Conservation (phyloP, 2,329 filamentous ascomycete genomes). For the Fusarium longipes region DNA sequence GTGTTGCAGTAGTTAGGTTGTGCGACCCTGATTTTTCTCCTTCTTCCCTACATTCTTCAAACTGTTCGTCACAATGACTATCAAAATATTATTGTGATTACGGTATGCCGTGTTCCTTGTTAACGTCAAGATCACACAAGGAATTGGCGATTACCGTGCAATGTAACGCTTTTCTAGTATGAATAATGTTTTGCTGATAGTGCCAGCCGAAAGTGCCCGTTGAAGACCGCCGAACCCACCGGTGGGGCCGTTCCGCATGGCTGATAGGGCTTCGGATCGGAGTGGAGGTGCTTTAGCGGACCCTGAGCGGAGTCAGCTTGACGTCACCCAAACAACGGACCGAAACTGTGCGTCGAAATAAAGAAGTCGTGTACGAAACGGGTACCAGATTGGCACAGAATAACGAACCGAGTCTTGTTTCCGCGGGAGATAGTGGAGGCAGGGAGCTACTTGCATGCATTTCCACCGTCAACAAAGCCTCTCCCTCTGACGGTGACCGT, state of each 20-base stretch:
- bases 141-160: conserved; percentile 16
- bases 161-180: conserved; percentile 15
- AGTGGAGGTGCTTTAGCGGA: conserved; percentile 26
- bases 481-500: conserved; percentile 38
- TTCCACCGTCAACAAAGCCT: conserved; percentile 34
- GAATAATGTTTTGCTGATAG: conserved; percentile 35
- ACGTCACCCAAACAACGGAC: conserved; percentile 48
- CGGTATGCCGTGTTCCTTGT: not conserved
- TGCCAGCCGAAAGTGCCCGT: conserved; percentile 29
- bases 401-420: conserved; percentile 27
- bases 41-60: too few species aligned
- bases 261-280: conserved; percentile 47
- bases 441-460: conserved; percentile 18
- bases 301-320: conserved; percentile 37
- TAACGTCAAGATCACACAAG: conserved; percentile 13
- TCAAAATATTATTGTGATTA: conserved; percentile 3
- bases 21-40: not conserved
- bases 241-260: conserved; percentile 45
- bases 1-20: conserved; percentile 2
- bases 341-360: conserved; percentile 32
- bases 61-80: not conserved
- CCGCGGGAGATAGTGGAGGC: conserved; percentile 13
- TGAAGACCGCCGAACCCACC: conserved; percentile 4
- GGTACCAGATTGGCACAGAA: conserved; percentile 18
- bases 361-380: conserved; percentile 11